Base-by-base conservation (phyloP, 1,139 yeast genomes). In the Hyphopichia buzzinii region DNA sequence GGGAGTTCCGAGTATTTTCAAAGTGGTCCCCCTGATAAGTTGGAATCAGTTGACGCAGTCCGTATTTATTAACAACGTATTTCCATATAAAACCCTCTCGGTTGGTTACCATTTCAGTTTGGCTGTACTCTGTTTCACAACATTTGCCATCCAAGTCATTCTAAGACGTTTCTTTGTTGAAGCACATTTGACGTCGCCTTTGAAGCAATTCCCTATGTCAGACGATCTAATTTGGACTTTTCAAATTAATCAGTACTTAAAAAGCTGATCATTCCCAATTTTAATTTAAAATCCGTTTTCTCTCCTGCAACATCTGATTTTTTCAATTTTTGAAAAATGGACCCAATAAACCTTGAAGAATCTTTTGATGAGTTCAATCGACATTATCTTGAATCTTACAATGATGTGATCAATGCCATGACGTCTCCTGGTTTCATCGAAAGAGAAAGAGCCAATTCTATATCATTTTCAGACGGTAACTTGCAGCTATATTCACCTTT, bases 331-430 rank as follows among this genome's bases (percentile, higher is more conserved):
- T 8, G 7, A 5, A 25, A 6, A 5, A 31, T 31, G 34, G 29
- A 31, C 25, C 6, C 25, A 8, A 31, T 31, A 26, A 41, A 39
- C 17, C 35, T 51, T 16, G 59, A 50, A 39, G 55, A 50, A 26
- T 47, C 52, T 8, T 43, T 55, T 31, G 57, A 52, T 28, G 57
- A 55, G 36, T 51, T 54, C 38, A 53, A 50, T 19, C 30, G 41
- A 16, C 41, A 36, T 16, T 36, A 33, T 13, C 31, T 39, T 8
- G 40, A 34, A 8, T 33, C 39, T 13, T 44, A 39, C 21, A 35
- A 36, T 17, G 46, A 31, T 24, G 31, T 35, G 11, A 29, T 36
- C 14, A 25, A 34, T 14, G 14, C 24, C 10, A 13, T 26, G 4
- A 12, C 16, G 12, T 24, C 29, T 6, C 29, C 27, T 10, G 22